Conservation (phyloP, 202 grass and related monocot species). For the Cymbopogon flexuosus region DNA sequence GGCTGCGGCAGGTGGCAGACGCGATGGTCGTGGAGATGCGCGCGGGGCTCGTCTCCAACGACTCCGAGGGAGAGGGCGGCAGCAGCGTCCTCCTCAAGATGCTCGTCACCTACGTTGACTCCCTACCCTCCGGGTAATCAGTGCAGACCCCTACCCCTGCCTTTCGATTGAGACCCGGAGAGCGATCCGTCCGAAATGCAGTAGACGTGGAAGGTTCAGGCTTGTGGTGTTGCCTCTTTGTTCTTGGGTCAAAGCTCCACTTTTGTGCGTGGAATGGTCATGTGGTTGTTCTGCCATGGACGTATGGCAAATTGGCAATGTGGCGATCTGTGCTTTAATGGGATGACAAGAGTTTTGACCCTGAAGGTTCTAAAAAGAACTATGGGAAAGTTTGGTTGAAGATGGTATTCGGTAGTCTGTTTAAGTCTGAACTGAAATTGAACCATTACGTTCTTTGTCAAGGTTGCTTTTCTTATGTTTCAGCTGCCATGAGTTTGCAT, state of each 20-base stretch:
- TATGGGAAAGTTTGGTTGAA: background rate
- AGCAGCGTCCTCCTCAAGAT: conserved; percentile 48
- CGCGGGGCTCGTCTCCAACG: conserved; percentile 51
- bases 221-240: background rate
- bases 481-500: background rate
- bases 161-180: background rate
- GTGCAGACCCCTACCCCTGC: background rate
- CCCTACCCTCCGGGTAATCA: conserved; percentile 63
- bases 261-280: background rate
- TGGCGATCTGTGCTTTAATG: background rate
- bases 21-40: conserved; percentile 73
- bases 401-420: background rate
- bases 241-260: background rate
- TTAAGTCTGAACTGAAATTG: background rate
- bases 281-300: background rate
- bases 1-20: conserved; percentile 66
- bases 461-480: background rate
- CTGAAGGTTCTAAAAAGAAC: too few species aligned
- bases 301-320: background rate
- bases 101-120: conserved; percentile 85
- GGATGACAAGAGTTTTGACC: background rate
- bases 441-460: background rate
- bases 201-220: background rate
- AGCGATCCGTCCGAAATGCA: background rate
- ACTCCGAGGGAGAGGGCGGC: conserved; percentile 38